Percentiles rank a stretch among this genome's conserved stretches.
Evolutionary conservation across 2,329 filamentous ascomycete genomes (phyloP).

Genomic region (Colletotrichum sp.): DNA sequence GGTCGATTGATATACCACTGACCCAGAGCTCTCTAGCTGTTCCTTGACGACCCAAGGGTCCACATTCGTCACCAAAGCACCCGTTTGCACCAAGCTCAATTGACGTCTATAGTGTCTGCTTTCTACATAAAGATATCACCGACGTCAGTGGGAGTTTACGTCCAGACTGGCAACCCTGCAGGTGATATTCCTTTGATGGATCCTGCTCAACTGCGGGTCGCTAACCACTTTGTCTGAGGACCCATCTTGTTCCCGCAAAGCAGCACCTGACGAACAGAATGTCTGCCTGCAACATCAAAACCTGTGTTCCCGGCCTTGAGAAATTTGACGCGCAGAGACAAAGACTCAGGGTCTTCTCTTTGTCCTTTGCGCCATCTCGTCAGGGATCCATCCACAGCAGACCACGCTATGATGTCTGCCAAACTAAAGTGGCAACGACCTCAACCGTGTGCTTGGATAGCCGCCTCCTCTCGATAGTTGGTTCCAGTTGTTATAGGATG

Average conservation of each 20-base stretch:
- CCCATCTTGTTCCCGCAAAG: background rate
- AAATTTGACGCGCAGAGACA: background rate
- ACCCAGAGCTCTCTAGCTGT: background rate
- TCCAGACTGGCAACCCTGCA: accelerated
- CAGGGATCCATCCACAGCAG: background rate
- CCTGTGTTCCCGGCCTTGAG: background rate
- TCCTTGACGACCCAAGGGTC: background rate
- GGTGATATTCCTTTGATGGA: background rate
- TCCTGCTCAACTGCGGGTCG: background rate
- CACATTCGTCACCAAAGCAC: background rate
- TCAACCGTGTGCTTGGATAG: background rate
- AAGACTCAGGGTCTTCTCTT: accelerated
- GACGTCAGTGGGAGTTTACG: background rate
- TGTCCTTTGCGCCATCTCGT: background rate
- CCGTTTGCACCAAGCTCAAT: background rate
- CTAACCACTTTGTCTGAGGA: accelerated
- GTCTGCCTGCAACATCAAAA: background rate
- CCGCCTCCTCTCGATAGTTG: background rate
- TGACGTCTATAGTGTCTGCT: background rate
- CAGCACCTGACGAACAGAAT: background rate
- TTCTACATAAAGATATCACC: accelerated
- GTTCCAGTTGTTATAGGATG: background rate
- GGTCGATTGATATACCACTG: background rate
- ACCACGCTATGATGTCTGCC: background rate
- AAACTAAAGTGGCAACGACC: background rate